These are phyloP conservation scores for Fusarium sp. DNA, from an alignment of 2,329 filamentous ascomycete genomes.

Conservation along the genomic window DNA sequence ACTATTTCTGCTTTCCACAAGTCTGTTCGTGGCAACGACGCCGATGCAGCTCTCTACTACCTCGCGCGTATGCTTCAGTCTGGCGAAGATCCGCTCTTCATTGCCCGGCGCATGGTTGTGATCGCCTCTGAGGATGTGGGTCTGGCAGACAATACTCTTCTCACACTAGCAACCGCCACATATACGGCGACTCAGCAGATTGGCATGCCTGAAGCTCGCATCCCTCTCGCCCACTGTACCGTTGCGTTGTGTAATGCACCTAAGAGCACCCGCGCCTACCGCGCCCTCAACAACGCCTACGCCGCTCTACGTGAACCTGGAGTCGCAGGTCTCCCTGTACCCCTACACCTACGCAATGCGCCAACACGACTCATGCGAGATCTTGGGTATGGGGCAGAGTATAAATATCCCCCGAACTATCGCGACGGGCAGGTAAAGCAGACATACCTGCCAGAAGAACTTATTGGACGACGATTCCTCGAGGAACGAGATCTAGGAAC, in stretches of 20 bases:
- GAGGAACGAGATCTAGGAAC: slow-evolving; percentile 85
- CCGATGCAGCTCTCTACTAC: slow-evolving; percentile 94
- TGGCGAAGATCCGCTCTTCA: slow-evolving; percentile 92
- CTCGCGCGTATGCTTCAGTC: slow-evolving; percentile 95
- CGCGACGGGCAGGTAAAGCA: slow-evolving; percentile 84
- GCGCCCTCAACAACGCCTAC: slow-evolving; percentile 84
- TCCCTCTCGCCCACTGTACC: slow-evolving; percentile 88
- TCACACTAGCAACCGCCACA: slow-evolving; percentile 85
- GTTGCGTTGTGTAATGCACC: slow-evolving; percentile 84
- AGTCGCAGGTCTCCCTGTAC: slow-evolving; percentile 83
- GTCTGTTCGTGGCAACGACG: slow-evolving; percentile 86
- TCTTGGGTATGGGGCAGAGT: slow-evolving; percentile 88
- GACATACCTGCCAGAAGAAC: slow-evolving; percentile 86
- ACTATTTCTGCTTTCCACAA: slow-evolving; percentile 98
- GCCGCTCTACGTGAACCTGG: slow-evolving; percentile 85
- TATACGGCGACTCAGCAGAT: slow-evolving; percentile 93
- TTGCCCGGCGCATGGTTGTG: slow-evolving; percentile 92
- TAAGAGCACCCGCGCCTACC: slow-evolving; percentile 90
- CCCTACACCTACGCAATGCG: slow-evolving; percentile 89
- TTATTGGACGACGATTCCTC: slow-evolving; percentile 79
- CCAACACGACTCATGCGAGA: slow-evolving; percentile 95
- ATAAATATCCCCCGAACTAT: slow-evolving; percentile 98
- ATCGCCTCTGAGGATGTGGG: slow-evolving; percentile 96
- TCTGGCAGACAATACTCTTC: slow-evolving; percentile 85
- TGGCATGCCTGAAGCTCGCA: slow-evolving; percentile 93